A percentile compares a stretch with the other conserved stretches of the same genome.
phyloP scores from a whole-genome alignment of 2,329 filamentous ascomycete species.

The Epichloe gansuensis region DNA sequence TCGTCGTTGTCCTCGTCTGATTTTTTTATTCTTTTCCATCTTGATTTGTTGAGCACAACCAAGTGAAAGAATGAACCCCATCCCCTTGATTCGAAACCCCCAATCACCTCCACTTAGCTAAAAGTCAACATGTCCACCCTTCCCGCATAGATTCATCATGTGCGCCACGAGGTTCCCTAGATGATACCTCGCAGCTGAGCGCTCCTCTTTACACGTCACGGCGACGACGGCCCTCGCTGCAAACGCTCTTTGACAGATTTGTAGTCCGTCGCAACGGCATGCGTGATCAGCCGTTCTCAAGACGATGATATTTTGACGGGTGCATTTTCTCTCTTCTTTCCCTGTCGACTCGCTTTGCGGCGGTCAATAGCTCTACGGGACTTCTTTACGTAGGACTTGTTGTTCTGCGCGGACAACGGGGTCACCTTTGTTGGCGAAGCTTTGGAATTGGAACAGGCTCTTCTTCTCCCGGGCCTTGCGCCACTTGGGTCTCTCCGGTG shows the following conservation, averaged over 20 bases:
- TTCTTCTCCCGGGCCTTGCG: constrained; percentile 35
- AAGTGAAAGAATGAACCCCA: too few species aligned
- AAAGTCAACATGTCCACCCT: constrained; percentile 59
- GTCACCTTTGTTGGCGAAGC: constrained; percentile 78
- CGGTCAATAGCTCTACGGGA: constrained; percentile 56
- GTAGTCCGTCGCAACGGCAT: constrained; percentile 26
- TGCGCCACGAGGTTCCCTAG: constrained; percentile 73
- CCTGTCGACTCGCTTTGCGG: neutral
- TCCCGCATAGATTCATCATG: constrained; percentile 62
- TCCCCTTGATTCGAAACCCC: too few species aligned
- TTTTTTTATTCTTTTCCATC: too few species aligned
- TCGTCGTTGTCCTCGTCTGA: too few species aligned
- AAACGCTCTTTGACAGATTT: constrained; percentile 39
- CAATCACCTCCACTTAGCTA: neutral
- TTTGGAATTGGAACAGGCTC: constrained; percentile 68
- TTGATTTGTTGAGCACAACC: too few species aligned
- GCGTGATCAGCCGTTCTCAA: constrained; percentile 40
- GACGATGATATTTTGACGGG: constrained; percentile 45
- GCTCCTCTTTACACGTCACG: constrained; percentile 53
- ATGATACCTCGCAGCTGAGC: constrained; percentile 57
- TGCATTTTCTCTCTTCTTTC: too few species aligned
- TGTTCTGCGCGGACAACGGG: constrained; percentile 65
- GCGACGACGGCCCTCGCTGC: constrained; percentile 51
- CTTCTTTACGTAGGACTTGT: constrained; percentile 63
- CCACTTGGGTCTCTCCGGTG: constrained; percentile 47